These are phyloP conservation scores for Rhodotorula kratochvilovae DNA, from an alignment of 768 basidiomycete genomes.

Conservation along the genomic window DNA sequence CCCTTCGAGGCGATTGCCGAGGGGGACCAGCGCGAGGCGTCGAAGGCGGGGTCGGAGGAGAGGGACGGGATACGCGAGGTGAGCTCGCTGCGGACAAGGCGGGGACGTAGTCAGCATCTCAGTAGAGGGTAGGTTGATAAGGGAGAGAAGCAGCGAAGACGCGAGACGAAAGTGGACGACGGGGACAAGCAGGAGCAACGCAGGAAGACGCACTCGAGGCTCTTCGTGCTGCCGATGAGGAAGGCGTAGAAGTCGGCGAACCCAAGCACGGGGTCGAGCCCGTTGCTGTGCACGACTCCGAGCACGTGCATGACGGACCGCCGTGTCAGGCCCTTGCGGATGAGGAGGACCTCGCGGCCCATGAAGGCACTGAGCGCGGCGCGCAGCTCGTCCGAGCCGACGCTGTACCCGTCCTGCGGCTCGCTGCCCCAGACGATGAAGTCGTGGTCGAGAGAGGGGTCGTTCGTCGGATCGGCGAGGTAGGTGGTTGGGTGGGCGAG, in stretches of 20 bases:
- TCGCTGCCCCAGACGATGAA: slow-evolving; percentile 22
- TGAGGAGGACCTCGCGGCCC: slow-evolving; percentile 17
- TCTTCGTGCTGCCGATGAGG: slow-evolving; percentile 14
- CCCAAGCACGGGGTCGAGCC: slow-evolving; percentile 5
- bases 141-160: no score
- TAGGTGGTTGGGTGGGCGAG: slow-evolving; percentile 27
- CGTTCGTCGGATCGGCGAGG: slow-evolving; percentile 6
- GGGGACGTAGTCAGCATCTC: no score
- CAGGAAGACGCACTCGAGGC: slow-evolving; percentile 6
- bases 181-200: background rate
- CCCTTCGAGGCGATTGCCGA: background rate
- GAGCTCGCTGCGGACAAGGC: slow-evolving; percentile 11
- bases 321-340: slow-evolving; percentile 25
- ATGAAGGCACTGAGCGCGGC: slow-evolving; percentile 25
- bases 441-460: slow-evolving; percentile 29
- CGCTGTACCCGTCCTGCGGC: slow-evolving; percentile 26
- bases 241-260: slow-evolving; percentile 29
- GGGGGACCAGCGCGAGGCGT: slow-evolving; percentile 15
- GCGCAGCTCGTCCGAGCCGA: slow-evolving; percentile 11
- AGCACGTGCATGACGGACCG: slow-evolving; percentile 18
- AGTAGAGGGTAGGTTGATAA: no score
- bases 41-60: background rate
- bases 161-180: no score
- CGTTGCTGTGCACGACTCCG: slow-evolving; percentile 13
- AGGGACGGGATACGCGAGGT: slow-evolving; percentile 17